Base-by-base conservation (phyloP, 2,329 filamentous ascomycete species). In the Alternaria sp. region DNA sequence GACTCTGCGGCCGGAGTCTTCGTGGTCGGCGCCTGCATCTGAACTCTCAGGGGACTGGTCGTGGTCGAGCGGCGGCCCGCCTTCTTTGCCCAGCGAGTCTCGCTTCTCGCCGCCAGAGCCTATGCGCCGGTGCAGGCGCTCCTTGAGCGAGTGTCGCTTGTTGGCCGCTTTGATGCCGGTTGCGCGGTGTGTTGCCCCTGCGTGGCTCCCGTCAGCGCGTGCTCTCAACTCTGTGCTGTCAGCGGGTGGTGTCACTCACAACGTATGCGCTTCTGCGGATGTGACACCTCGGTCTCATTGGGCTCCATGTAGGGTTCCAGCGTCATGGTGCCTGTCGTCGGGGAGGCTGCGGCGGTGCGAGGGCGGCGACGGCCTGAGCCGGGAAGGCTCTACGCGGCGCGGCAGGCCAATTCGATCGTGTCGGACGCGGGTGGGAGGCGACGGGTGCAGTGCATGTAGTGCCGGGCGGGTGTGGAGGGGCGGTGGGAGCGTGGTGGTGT, bases 151-250 rank as follows among this genome's bases (percentile, higher is more conserved):
- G 61, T 90, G 83, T 67, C 96, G 90, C 85, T 97, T 98, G 78
- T 88, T 86, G 71, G 86, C 85, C 68, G 91, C 93, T 77, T 90
- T 92, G 76, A 89, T 87, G 73, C 92, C 89, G 13, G 90, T 89
- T 80, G 92, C 88, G 79, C 93, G 92, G 75, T 94, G 92, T n/a
- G 96, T 98, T 17, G 96, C 95, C 96, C 96, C 62, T 65, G 51
- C 59, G n/a, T 21, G 51, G 36, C 36, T 32, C 32, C 23, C 40
- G 60, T 62, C 62, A 65, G 62, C 51, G 26, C 59, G 43, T 44
- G 51, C 45, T 30, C 40, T 23, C 28, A 11, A 36, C 55, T 17
- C 43, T 26, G 15, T n/a, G 17, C 47, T 3, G 61, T 56, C 28
- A 57, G 47, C 47, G 49, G 49, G 23, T 40, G 49, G 49, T 19